Evolutionary conservation across 805 yeast genomes (phyloP).

Genomic region (Metschnikowia dekortorum): DNA sequence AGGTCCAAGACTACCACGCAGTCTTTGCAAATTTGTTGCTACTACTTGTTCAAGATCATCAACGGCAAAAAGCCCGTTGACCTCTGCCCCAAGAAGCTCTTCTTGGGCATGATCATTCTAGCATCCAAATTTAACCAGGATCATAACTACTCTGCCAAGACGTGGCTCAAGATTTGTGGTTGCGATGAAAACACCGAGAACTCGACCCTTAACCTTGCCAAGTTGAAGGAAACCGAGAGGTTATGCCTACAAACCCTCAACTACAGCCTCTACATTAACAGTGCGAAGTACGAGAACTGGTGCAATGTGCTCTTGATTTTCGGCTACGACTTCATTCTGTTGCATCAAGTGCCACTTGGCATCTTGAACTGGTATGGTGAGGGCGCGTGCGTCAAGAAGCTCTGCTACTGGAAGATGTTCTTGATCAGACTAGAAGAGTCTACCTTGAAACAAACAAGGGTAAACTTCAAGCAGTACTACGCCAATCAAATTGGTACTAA

Average conservation of each 20-base stretch:
- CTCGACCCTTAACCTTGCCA: conserved; percentile 37
- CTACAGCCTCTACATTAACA: conserved; percentile 54
- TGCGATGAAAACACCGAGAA: conserved; percentile 22
- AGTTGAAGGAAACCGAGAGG: conserved; percentile 51
- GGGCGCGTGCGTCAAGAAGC: conserved; percentile 9
- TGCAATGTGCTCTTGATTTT: conserved; percentile 39
- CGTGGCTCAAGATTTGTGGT: conserved; percentile 77
- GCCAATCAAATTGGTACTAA: conserved; percentile 19
- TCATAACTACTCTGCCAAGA: conserved; percentile 58
- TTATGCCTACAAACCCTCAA: conserved; percentile 49
- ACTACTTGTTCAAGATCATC: conserved; percentile 52
- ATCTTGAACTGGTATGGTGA: conserved; percentile 16
- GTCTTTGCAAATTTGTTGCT: conserved; percentile 63
- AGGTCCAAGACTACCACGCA: conserved; percentile 57
- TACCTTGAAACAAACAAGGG: conserved; percentile 9
- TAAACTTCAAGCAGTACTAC: conserved; percentile 18
- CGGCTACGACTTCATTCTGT: conserved; percentile 40
- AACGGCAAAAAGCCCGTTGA: conserved; percentile 16
- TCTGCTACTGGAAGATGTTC: conserved; percentile 15
- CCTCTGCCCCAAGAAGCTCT: conserved; percentile 59
- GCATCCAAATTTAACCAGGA: conserved; percentile 75
- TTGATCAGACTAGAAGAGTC: conserved; percentile 14
- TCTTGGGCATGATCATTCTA: conserved; percentile 63
- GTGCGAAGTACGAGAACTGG: conserved; percentile 44
- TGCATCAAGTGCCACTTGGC: conserved; percentile 26